Evolutionary conservation across 129 eudicot species (phyloP), one percentile per base, ranked within the genome.

Genomic region (Artemisia tridentata): DNA sequence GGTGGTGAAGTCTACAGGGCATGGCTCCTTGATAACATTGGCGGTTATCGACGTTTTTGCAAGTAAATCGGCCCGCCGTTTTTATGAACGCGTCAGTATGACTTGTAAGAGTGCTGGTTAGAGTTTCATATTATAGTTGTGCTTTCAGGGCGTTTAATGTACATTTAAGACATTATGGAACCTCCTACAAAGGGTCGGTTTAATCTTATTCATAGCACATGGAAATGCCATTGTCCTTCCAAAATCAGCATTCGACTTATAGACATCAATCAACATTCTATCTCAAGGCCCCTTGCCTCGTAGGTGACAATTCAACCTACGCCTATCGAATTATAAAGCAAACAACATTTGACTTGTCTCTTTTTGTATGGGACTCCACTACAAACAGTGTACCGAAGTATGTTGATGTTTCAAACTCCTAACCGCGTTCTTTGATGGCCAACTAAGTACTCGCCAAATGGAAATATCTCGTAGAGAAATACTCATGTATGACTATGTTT

Each of bases 181-280:
- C 45, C 11, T 38, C 17, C 19, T 51, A 3, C 56, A 51, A 51
- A 51, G 18, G 17, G 18, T 12, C 56, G 2, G 56, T 51, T n/a
- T 50, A 4, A 51, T 51, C 56, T 13, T 51, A 51, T 51, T 51
- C 56, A 51, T 51, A 1, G 56, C 54, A 15, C 56, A 51, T 51
- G 56, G 56, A 51, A 51, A 51, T 17, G 5, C 18, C 2, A 51
- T 7, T 51, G 56, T 51, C 56, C 56, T 16, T 13, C n/a, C 7
- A 13, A 17, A 55, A 55, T 1, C 11, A 9, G 2, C 11, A 55
- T 55, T 17, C 11, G 61, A 18, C 25, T 18, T 51, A 3, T 51
- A 51, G 18, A 51, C 61, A 55, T 55, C 61, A 55, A 55, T 55
- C 61, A n/a, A 55, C 20, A 55, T 55, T 16, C 21, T 5, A 55